These are phyloP conservation scores for Saturnispora saitoi DNA, from an alignment of 805 yeast genomes.

Conservation along the genomic window DNA sequence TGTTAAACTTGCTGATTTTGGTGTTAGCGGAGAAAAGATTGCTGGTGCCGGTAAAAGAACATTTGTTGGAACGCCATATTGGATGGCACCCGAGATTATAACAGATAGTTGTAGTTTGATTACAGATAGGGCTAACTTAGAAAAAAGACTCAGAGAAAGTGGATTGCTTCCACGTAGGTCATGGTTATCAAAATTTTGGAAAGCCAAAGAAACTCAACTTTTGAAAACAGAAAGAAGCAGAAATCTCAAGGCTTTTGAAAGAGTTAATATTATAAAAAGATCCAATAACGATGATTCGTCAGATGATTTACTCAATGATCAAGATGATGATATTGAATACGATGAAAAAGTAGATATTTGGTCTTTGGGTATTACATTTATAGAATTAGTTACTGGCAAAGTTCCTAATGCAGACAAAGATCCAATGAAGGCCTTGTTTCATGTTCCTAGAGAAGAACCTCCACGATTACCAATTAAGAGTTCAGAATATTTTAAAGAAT, in stretches of 20 bases:
- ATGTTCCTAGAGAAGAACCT: slow-evolving; percentile 57
- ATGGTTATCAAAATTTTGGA: slow-evolving; percentile 13
- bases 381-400: slow-evolving; percentile 72
- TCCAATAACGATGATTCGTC: slow-evolving; percentile 3
- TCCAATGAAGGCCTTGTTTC: slow-evolving; percentile 68
- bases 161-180: slow-evolving; percentile 6
- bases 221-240: not conserved
- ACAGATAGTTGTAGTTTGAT: slow-evolving; percentile 12
- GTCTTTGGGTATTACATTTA: slow-evolving; percentile 90
- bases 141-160: slow-evolving; percentile 7
- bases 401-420: slow-evolving; percentile 72
- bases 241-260: not conserved
- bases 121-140: slow-evolving; percentile 8
- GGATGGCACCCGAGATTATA: slow-evolving; percentile 97
- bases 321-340: slow-evolving; percentile 44
- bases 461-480: slow-evolving; percentile 39
- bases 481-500: slow-evolving; percentile 39
- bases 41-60: slow-evolving; percentile 45
- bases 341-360: slow-evolving; percentile 87
- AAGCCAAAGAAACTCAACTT: not conserved
- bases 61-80: slow-evolving; percentile 54
- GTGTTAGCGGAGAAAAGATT: slow-evolving; percentile 76
- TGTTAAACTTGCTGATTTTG: slow-evolving; percentile 91
- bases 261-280: not conserved
- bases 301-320: not conserved